phyloP scores from a whole-genome alignment of 768 basidiomycete genomes.

The Hypholoma sublateritium region DNA sequence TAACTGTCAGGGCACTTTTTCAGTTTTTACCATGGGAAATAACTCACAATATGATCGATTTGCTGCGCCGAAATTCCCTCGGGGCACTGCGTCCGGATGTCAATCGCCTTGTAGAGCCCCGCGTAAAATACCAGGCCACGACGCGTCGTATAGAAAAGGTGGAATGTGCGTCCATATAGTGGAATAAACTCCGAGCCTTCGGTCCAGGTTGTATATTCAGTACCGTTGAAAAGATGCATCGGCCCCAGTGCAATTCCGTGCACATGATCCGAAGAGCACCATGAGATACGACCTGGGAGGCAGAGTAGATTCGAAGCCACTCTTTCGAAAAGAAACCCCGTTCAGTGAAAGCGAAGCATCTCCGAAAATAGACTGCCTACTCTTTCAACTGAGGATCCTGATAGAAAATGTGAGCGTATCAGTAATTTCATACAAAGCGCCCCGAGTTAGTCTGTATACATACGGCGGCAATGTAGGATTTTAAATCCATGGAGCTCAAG shows the following conservation, averaged over 20 bases:
- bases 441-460: background rate
- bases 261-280: background rate
- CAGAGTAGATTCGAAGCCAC: background rate
- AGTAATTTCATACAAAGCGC: background rate
- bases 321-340: background rate
- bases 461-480: background rate
- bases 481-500: background rate
- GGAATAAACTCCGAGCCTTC: background rate
- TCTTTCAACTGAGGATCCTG: background rate
- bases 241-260: background rate
- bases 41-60: background rate
- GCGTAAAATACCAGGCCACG: background rate
- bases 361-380: background rate
- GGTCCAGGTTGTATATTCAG: background rate
- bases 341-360: too few species aligned
- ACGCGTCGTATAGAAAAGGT: background rate
- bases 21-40: background rate
- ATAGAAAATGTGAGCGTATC: background rate
- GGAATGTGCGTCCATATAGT: background rate
- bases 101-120: background rate
- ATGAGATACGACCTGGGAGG: background rate
- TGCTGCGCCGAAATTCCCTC: background rate
- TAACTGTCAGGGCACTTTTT: background rate
- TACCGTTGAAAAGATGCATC: background rate
- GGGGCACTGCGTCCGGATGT: background rate